Base-by-base conservation (phyloP, 306 rosid genomes). In the Ammopiptanthus mongolicus region DNA sequence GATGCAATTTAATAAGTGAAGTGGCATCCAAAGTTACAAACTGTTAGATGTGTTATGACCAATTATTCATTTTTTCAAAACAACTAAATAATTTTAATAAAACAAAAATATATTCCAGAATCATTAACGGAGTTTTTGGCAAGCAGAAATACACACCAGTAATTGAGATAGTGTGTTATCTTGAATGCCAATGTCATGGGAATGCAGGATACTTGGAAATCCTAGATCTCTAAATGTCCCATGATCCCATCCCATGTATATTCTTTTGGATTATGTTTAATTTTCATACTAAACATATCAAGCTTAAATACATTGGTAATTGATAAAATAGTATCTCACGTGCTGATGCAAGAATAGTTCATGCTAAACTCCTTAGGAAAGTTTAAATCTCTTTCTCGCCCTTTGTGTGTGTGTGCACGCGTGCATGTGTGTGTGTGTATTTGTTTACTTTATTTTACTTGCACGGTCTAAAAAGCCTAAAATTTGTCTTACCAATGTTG, bases 61-160 rank as follows among this genome's bases (percentile, higher is more conserved):
- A 36, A 70, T 25, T 22, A 62, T 21, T 48, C 22, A 53, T 62
- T 46, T 6, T 28, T 28, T 28, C 31, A 28, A 28, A 28, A 2
- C 31, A 28, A 28, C 31, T 28, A 28, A 28, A 28, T 28, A 28
- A 28, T 28, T 28, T 21, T 50, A 55, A 33, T 14, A 18, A 57
- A 74, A 65, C 65, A 69, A 44, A 28, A 71, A 47, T 25, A 51
- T 37, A 69, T 70, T 78, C 67, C 50, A 51, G 33, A 52, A 60
- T 60, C 19, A 21, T 17, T 33, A 42, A 42, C 46, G 33, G 53
- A 70, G 21, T 31, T 41, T 28, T 73, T 36, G 76, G 73, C 51
- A 60, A 57, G 51, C 55, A 6, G 33, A 61, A 6, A 44, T 3
- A 42, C 55, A 44, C 8, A 48, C 23, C 4, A 6, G 12, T 21